These are phyloP conservation scores for Solanum hybrid DNA, from an alignment of 305 asterid genomes.

Conservation along the genomic window DNA sequence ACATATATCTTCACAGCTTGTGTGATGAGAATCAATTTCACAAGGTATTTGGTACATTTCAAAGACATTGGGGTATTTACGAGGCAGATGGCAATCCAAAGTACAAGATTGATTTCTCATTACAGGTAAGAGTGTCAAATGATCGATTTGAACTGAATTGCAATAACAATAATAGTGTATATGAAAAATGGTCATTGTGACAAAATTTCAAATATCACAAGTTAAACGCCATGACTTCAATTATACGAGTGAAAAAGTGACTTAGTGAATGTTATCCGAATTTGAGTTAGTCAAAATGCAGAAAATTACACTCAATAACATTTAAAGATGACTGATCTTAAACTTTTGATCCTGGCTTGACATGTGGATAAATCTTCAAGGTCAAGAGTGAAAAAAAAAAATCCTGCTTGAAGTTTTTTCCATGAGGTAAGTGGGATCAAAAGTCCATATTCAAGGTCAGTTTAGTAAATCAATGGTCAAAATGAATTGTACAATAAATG, in stretches of 20 bases:
- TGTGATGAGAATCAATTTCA: constrained; percentile 18
- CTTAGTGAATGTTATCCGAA: neutral
- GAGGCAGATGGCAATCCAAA: constrained; percentile 40
- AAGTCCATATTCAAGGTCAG: neutral
- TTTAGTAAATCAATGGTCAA: neutral
- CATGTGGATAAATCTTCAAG: neutral
- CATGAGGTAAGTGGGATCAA: neutral
- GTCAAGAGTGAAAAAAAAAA: neutral
- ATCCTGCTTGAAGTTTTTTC: neutral
- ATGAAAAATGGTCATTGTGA: neutral
- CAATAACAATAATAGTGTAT: neutral
- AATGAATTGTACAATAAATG: neutral
- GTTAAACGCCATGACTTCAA: neutral
- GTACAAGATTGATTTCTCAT: constrained; percentile 38
- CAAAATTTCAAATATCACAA: neutral
- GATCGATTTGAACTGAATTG: neutral
- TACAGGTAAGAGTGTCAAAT: neutral
- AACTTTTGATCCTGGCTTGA: accelerated
- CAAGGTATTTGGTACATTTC: neutral
- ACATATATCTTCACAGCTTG: constrained; percentile 14
- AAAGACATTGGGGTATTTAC: constrained; percentile 48
- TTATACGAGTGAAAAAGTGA: neutral
- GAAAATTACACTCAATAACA: neutral
- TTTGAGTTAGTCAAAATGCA: neutral
- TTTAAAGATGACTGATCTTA: neutral